A percentile compares a stretch with the other conserved stretches of the same genome.
phyloP scores from a whole-genome alignment of 148 eudicot genomes.

The Heliosperma pusillum region DNA sequence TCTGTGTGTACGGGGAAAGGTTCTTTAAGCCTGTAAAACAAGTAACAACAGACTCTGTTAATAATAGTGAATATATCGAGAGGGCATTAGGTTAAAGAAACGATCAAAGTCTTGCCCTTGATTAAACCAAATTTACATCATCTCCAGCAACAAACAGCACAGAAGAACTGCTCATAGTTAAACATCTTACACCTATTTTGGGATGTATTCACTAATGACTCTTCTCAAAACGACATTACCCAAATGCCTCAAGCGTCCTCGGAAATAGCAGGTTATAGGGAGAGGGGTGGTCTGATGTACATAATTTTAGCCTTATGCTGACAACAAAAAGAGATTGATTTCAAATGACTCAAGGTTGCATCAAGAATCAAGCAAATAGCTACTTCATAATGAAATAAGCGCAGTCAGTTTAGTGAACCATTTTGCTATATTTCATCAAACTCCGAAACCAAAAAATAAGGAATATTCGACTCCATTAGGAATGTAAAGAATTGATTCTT shows the following conservation, averaged over 20 bases:
- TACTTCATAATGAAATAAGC: not conserved
- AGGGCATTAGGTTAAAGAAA: not conserved
- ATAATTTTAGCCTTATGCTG: not conserved
- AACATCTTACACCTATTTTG: not conserved
- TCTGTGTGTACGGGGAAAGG: conserved; percentile 55
- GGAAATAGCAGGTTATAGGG: no score
- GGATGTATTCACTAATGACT: not conserved
- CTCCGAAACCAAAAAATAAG: no score
- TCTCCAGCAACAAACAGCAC: not conserved
- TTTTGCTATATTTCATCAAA: not conserved
- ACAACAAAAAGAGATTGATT: not conserved
- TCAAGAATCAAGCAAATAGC: not conserved
- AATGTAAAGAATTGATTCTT: no score
- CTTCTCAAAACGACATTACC: not conserved
- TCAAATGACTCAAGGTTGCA: not conserved
- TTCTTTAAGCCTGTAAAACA: conserved; percentile 44
- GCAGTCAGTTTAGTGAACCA: not conserved
- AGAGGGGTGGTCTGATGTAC: not conserved
- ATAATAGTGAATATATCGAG: not conserved
- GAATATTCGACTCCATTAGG: not conserved
- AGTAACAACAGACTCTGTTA: not conserved
- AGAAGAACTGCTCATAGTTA: not conserved
- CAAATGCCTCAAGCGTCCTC: not conserved
- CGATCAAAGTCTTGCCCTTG: not conserved
- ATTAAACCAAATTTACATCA: not conserved